phyloP scores from a whole-genome alignment of 202 grass and related monocot genomes.

The Panicum virgatum region DNA sequence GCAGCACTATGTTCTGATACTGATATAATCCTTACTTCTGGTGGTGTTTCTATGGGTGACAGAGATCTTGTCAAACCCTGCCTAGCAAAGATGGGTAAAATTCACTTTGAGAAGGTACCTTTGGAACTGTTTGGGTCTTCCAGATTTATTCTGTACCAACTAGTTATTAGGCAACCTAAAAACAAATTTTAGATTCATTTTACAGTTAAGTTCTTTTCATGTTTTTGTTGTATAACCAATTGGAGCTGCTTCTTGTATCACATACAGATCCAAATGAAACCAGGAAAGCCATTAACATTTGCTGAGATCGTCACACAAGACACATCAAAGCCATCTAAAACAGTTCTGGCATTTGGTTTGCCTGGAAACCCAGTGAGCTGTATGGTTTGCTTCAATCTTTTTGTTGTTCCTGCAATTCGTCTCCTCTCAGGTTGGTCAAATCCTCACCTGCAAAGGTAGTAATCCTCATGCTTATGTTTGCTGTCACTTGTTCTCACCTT shows the following conservation, averaged over 20 bases:
- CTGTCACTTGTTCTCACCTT: neutral
- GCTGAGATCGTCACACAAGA: constrained; percentile 52
- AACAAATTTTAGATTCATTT: neutral
- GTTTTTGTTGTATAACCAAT: neutral
- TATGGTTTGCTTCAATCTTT: constrained; percentile 92
- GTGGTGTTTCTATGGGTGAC: constrained; percentile 97
- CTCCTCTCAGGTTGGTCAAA: constrained; percentile 74
- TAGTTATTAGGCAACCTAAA: neutral
- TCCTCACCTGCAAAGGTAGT: constrained; percentile 76
- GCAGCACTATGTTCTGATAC: constrained; percentile 62
- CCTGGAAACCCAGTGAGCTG: constrained; percentile 98
- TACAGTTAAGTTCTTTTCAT: neutral
- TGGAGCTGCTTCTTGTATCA: constrained; percentile 1
- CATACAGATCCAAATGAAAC: constrained; percentile 84
- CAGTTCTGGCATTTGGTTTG: constrained; percentile 87
- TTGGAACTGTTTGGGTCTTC: neutral
- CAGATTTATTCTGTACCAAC: neutral
- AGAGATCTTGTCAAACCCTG: constrained; percentile 95
- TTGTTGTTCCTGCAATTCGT: constrained; percentile 81
- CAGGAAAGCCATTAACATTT: constrained; percentile 93
- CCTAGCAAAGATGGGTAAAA: constrained; percentile 70
- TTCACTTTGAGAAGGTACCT: constrained; percentile 92
- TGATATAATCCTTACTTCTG: constrained; percentile 89
- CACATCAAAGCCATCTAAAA: constrained; percentile 51
- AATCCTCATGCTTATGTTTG: constrained; percentile 7